A percentile compares a stretch with the other conserved stretches of the same genome.
phyloP scores from a whole-genome alignment of 176 grass and related monocot genomes.

The Lolium perenne region DNA sequence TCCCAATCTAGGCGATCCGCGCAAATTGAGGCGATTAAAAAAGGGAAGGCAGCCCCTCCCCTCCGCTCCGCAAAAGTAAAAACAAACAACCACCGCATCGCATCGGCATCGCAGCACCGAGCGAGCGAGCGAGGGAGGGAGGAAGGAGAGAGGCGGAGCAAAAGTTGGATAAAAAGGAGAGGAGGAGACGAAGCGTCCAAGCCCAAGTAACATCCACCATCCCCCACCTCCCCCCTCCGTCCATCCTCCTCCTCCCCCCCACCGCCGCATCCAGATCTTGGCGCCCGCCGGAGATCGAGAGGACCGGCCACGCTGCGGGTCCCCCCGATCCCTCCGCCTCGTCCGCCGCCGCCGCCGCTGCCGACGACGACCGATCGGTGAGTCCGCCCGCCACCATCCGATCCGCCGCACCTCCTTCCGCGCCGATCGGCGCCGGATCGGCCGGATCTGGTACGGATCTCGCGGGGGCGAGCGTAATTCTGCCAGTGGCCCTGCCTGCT shows the following conservation, averaged over 20 bases:
- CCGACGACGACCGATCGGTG: constrained; percentile 53
- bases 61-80: constrained; percentile 46
- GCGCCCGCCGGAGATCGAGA: constrained; percentile 40
- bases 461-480: constrained; percentile 37
- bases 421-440: constrained; percentile 49
- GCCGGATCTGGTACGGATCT: constrained; percentile 68
- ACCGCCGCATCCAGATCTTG: constrained; percentile 61
- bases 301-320: constrained; percentile 39
- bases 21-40: constrained; percentile 55
- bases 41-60: constrained; percentile 44
- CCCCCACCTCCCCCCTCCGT: constrained; percentile 23
- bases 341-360: constrained; percentile 3
- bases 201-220: constrained; percentile 52
- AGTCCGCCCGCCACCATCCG: constrained; percentile 1
- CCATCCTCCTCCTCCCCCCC: not conserved
- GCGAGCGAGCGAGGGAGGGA: not conserved
- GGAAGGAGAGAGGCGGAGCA: constrained; percentile 36
- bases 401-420: not conserved
- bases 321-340: constrained; percentile 45
- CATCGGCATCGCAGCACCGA: constrained; percentile 43
- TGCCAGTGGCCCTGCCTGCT: not conserved
- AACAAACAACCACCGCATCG: constrained; percentile 44
- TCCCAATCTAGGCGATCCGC: constrained; percentile 57
- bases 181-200: constrained; percentile 62
- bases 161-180: constrained; percentile 65